Conservation (phyloP, 2,329 filamentous ascomycete genomes). For the Endoconidiophora laricicola region DNA sequence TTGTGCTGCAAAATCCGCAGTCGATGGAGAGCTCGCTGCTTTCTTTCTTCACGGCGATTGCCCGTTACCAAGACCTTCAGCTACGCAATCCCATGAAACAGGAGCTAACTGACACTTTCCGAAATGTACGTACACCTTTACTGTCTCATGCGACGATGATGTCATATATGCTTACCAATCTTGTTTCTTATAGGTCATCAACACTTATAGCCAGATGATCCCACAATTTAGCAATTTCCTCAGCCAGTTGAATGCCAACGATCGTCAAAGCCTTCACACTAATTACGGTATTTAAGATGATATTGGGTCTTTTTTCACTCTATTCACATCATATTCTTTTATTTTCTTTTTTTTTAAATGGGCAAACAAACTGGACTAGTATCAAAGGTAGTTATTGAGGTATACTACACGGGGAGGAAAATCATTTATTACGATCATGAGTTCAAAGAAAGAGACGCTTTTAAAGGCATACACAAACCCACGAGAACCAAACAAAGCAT, state of each 20-base stretch:
- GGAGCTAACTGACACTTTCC: conserved; percentile 55
- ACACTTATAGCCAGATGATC: conserved; percentile 41
- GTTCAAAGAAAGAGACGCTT: too few species aligned
- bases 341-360: conserved; percentile 3
- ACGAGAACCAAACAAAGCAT: too few species aligned
- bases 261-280: conserved; percentile 31
- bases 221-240: conserved; percentile 41
- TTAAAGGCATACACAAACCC: too few species aligned
- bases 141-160: background rate
- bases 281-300: conserved; percentile 28
- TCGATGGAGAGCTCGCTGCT: conserved; percentile 78
- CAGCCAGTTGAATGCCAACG: conserved; percentile 30
- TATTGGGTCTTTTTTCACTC: background rate
- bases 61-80: conserved; percentile 52
- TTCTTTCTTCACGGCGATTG: conserved; percentile 71
- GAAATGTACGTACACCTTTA: conserved; percentile 42
- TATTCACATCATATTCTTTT: conserved; percentile 1
- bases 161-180: conserved; percentile 13
- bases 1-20: conserved; percentile 73
- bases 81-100: conserved; percentile 43
- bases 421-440: background rate
- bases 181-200: conserved; percentile 27
- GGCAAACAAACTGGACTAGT: too few species aligned
- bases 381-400: background rate
- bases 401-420: background rate